Base-by-base conservation (phyloP, 2,329 filamentous ascomycete species). In the Verticillium nubilum region DNA sequence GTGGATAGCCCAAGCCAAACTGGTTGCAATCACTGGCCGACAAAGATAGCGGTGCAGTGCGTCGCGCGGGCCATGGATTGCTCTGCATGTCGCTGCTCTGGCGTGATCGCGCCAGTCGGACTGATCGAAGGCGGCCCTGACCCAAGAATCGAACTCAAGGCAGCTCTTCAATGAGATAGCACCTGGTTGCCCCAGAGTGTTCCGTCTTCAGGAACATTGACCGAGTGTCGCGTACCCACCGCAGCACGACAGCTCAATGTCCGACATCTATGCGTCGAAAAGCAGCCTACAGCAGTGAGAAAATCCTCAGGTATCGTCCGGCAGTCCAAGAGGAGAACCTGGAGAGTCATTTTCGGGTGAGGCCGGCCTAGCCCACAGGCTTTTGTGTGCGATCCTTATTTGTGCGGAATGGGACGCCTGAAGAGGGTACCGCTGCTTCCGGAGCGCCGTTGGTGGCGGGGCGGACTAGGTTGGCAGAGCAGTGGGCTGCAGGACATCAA, bases 71-170 rank as follows among this genome's bases (percentile, higher is more conserved):
- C 56, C 35, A 58, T 54, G 60, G 54, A 62, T 63, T 58, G 58
- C 55, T 53, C 59, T 47, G 61, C 57, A 56, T 37, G 56, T 58
- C 59, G 57, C 57, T 59, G 52, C 59, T 63, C 62, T 63, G 61
- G 61, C 62, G 62, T 64, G 62, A 64, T 64, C 57, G 61, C 57
- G 61, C 29, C 54, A 37, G 53, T 52, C 23, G 53, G 6, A 12
- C 27, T 31, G 52, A 47, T 47, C n/a, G 15, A 47, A 19, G 37
- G 37, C 10, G 37, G 37, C n/a, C n/a, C 37, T 47, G 37, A 23
- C n/a, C 37, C 37, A 47, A 47, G n/a, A n/a, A 25, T n/a, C n/a
- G 37, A 17, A 12, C n/a, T 19, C n/a, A 10, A 47, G 37, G 19
- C 37, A 47, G 37, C 37, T 47, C 19, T 23, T 47, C 37, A n/a